Evolutionary conservation across 2,329 filamentous ascomycete genomes (phyloP).

Genomic region (Rhynchosporium agropyri): DNA sequence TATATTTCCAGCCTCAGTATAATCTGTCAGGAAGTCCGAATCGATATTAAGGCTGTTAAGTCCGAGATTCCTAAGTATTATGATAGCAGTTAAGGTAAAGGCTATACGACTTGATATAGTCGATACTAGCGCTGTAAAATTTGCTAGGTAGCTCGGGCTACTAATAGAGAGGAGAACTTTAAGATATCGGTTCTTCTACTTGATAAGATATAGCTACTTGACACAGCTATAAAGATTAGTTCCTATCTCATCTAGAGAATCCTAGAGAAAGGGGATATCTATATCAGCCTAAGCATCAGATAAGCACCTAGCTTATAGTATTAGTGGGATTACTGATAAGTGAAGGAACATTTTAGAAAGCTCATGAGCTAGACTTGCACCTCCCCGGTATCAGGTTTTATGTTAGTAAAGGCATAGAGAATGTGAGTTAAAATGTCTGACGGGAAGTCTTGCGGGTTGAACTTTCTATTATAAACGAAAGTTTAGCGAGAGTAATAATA

Average conservation of each 20-base stretch:
- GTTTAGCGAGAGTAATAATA: not conserved
- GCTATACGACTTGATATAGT: not conserved
- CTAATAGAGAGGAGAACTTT: not conserved
- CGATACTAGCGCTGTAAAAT: not conserved
- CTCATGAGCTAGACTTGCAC: not conserved
- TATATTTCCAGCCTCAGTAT: not conserved
- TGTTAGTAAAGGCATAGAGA: conserved; percentile 1
- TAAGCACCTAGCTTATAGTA: not conserved
- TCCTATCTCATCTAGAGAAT: not conserved
- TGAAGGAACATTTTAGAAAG: not conserved
- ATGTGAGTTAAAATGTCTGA: not conserved
- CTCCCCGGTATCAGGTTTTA: not conserved
- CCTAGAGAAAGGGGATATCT: not conserved
- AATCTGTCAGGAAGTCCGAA: not conserved
- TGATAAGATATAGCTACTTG: conserved; percentile 4
- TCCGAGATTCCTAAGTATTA: no score
- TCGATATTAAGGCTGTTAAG: not conserved
- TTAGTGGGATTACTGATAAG: not conserved
- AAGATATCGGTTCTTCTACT: not conserved
- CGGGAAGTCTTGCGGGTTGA: conserved; percentile 6
- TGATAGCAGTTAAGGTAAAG: no score
- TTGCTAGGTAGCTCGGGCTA: not conserved
- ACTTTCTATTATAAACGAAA: not conserved
- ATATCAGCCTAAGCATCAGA: not conserved
- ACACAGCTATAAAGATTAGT: not conserved